A percentile compares a stretch with the other conserved stretches of the same genome.
These are phyloP conservation scores for Ustilago shanxiensis DNA, from an alignment of 1,284 basidiomycete species.

Conservation along the genomic window DNA sequence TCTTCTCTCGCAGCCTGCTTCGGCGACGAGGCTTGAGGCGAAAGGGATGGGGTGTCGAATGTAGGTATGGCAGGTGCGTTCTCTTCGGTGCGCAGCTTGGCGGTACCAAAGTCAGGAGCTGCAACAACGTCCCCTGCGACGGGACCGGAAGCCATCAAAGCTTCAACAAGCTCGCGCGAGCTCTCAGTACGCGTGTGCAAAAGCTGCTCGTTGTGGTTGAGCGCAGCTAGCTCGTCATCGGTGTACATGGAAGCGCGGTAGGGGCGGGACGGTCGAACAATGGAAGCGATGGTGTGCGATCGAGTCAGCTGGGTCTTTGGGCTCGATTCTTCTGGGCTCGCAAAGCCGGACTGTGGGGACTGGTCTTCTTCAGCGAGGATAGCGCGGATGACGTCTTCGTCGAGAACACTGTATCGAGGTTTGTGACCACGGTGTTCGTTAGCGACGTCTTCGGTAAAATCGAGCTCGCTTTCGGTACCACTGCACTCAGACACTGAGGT, in stretches of 20 bases:
- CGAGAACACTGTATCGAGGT: slow-evolving; percentile 42
- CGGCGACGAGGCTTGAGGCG: not conserved
- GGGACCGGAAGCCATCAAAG: slow-evolving; percentile 7
- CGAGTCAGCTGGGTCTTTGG: slow-evolving; percentile 23
- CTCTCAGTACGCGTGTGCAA: slow-evolving; percentile 41
- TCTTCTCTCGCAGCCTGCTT: not conserved
- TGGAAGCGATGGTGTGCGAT: slow-evolving; percentile 35
- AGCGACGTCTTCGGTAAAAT: slow-evolving; percentile 19
- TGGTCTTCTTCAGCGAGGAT: slow-evolving; percentile 35
- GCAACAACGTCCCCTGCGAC: not conserved
- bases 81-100: slow-evolving; percentile 28
- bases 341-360: not conserved
- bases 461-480: slow-evolving; percentile 37
- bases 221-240: slow-evolving; percentile 47
- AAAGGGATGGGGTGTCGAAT: slow-evolving; percentile 10
- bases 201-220: slow-evolving; percentile 1
- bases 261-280: slow-evolving; percentile 31
- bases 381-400: slow-evolving; percentile 39
- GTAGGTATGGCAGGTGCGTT: slow-evolving; percentile 13
- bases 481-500: slow-evolving; percentile 35
- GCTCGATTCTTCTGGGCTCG: not conserved
- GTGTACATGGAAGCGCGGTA: slow-evolving; percentile 59
- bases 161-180: slow-evolving; percentile 44
- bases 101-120: slow-evolving; percentile 43
- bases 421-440: slow-evolving; percentile 17